Conservation (phyloP, 2,329 filamentous ascomycete species). For the Paracoccidioides lutzii region DNA sequence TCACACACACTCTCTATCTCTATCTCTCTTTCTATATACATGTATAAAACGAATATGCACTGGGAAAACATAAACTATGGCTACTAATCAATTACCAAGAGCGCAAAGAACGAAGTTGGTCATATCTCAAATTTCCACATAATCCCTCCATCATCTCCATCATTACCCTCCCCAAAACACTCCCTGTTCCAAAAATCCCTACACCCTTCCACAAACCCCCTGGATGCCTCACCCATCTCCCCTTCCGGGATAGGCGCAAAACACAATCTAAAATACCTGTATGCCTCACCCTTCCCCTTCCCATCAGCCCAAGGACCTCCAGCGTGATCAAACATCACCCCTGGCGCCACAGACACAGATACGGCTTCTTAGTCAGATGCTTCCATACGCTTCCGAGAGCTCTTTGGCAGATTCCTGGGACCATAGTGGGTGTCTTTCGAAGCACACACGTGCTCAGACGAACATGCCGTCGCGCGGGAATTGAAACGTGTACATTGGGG, state of each 20-base stretch:
- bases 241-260: conserved; percentile 73
- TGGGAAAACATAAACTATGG: too few relatives aligned
- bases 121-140: neutral
- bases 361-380: conserved; percentile 55
- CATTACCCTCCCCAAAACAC: conserved; percentile 29
- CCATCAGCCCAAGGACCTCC: conserved; percentile 40
- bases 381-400: conserved; percentile 57
- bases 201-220: conserved; percentile 55
- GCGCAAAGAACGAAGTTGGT: neutral
- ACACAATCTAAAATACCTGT: conserved; percentile 64
- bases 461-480: conserved; percentile 89
- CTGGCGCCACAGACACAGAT: conserved; percentile 60
- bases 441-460: conserved; percentile 63
- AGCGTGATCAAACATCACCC: conserved; percentile 59
- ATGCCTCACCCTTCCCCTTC: conserved; percentile 33
- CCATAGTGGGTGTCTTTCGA: conserved; percentile 60
- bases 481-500: conserved; percentile 58
- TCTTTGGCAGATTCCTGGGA: conserved; percentile 31
- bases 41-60: too few relatives aligned
- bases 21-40: too few relatives aligned
- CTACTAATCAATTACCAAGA: neutral
- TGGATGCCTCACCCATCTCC: conserved; percentile 49
- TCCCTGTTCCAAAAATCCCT: conserved; percentile 57
- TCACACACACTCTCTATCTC: too few relatives aligned
- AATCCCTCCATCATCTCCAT: conserved; percentile 7